Evolutionary conservation across 768 basidiomycete species (phyloP).

Genomic region (Boletus pseudo-olivaceus): DNA sequence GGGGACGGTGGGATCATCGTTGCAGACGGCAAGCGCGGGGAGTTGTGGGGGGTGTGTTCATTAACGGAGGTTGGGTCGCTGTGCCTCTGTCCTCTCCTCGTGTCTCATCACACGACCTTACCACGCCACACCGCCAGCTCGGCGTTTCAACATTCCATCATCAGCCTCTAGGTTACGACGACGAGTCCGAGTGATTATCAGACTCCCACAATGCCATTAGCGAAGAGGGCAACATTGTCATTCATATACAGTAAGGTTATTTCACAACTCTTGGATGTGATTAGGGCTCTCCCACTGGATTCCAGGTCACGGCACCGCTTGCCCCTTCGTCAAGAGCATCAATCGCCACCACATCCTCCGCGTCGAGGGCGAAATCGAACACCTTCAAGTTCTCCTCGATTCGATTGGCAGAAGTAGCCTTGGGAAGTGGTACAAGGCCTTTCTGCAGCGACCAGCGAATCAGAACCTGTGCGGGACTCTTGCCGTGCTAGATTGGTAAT

Average conservation of each 20-base stretch:
- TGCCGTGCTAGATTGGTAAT: conserved; percentile 21
- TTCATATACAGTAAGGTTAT: background rate
- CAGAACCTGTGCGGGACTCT: conserved; percentile 41
- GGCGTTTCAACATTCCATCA: background rate
- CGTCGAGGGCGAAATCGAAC: conserved; percentile 66
- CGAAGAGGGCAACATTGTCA: background rate
- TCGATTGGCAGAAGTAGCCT: conserved; percentile 61
- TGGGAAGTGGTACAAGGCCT: conserved; percentile 69
- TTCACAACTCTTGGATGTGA: background rate
- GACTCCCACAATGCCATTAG: background rate
- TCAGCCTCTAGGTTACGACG: background rate
- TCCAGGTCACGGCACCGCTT: conserved; percentile 75
- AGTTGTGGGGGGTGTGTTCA: conserved; percentile 12
- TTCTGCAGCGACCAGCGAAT: conserved; percentile 52
- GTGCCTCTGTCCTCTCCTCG: background rate
- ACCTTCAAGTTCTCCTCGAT: conserved; percentile 72
- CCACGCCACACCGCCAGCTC: conserved; percentile 23
- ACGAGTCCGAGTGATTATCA: too few relatives aligned
- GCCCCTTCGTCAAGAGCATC: conserved; percentile 68
- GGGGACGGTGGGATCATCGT: conserved; percentile 22
- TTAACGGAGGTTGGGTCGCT: conserved; percentile 14
- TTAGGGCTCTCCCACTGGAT: conserved; percentile 54
- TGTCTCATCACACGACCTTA: conserved; percentile 17
- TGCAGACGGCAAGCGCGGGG: conserved; percentile 12
- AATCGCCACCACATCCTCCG: conserved; percentile 59